Evolutionary conservation across 2,329 filamentous ascomycete species (phyloP), one percentile per base, ranked within the genome.

Genomic region (Coniella vitis): DNA sequence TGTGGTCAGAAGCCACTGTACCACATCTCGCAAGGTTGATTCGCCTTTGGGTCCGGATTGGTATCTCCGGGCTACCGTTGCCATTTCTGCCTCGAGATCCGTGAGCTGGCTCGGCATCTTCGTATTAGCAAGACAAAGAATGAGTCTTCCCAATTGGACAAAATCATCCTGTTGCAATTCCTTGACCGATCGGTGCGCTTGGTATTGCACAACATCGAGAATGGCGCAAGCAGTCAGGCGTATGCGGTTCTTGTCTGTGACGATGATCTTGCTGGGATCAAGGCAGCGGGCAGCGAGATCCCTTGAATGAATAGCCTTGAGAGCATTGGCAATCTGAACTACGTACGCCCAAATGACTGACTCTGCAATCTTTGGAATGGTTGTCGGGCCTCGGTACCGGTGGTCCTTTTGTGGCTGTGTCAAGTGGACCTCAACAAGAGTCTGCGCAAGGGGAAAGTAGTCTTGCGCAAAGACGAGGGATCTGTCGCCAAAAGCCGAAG

Each of bases 391-490:
- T 13, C 52, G 49, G 37, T 49, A 54, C 7, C 52, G 36, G 32
- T 52, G 72, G 63, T 49, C 74, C 64, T 65, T 66, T 63, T 67
- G 66, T 56, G 63, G 64, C n/a, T 38, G 44, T 19, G 71, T 58
- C 54, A 90, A 82, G 60, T 96, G 87, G 58, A 87, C 81, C 61
- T 97, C 91, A 31, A 85, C 81, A 20, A 98, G 76, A 0, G 91
- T 95, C 66, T 93, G 94, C 2, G 91, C 88, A 17, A 93, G 75
- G 1, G 93, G 91, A 60, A 93, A 87, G 61, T 95, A 98, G 64
- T 95, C 89, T 54, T 89, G 93, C 20, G 95, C 90, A 60, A 98
- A 86, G 42, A 98, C 86, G 47, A 98, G 76, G 3, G 93, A 97
- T 66, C 88, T 95, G 64, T 97, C 93, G 48, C 89, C 88, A 65